Evolutionary conservation across 73 alveolate genomes (phyloP).

Genomic region (Paramecium biaurelia): DNA sequence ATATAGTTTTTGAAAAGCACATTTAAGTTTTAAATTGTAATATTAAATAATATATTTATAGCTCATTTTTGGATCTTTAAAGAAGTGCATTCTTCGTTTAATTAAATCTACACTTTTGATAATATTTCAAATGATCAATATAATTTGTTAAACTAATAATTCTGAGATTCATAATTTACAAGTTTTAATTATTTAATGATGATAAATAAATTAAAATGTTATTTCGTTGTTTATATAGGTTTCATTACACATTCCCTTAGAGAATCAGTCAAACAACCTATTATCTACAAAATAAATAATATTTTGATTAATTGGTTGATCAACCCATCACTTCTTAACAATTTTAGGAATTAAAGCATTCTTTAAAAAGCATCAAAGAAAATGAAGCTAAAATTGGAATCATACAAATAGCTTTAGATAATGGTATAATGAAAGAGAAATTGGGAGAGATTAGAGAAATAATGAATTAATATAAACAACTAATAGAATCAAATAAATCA

Average conservation of each 20-base stretch:
- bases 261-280: neutral
- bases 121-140: neutral
- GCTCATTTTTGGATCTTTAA: neutral
- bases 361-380: neutral
- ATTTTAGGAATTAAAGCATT: neutral
- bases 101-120: neutral
- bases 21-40: neutral
- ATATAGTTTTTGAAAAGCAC: neutral
- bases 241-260: neutral
- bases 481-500: neutral
- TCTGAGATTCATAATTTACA: neutral
- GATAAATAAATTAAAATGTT: neutral
- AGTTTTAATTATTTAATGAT: neutral
- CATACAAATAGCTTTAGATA: neutral
- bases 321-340: neutral
- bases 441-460: neutral
- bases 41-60: neutral
- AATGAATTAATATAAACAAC: neutral
- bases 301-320: neutral
- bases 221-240: neutral
- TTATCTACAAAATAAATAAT: neutral
- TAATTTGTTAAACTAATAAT: neutral
- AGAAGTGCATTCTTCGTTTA: neutral
- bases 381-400: neutral
- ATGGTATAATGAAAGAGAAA: conserved; percentile 20